Conservation (phyloP, 495 filamentous ascomycete genomes). For the Tuber brumale region DNA sequence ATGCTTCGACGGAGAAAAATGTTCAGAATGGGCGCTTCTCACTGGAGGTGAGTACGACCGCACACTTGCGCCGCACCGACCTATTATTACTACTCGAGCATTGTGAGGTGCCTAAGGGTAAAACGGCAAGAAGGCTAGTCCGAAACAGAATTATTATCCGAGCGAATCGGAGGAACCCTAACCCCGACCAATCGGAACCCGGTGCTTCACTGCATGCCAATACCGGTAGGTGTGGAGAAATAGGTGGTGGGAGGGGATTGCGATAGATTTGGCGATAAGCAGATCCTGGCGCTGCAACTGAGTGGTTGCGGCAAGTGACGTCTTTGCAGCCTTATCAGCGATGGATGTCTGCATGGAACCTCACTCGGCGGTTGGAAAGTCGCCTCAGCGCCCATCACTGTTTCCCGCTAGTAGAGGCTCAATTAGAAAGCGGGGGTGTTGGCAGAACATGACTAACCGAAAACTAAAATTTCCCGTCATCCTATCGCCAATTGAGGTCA, state of each 20-base stretch:
- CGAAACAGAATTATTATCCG: neutral
- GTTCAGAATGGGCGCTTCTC: neutral
- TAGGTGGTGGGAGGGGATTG: neutral
- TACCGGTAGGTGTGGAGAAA: neutral
- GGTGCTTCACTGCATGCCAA: neutral
- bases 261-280: neutral
- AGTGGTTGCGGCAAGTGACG: neutral
- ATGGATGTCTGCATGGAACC: neutral
- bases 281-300: neutral
- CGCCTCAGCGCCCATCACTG: neutral
- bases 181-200: neutral
- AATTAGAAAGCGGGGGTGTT: neutral
- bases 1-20: neutral
- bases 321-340: neutral
- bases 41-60: neutral
- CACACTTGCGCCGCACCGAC: neutral
- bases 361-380: neutral
- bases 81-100: no score
- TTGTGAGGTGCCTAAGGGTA: neutral
- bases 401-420: neutral
- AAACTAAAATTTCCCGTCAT: neutral
- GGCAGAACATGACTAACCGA: neutral
- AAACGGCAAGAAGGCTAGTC: neutral
- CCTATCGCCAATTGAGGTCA: neutral
- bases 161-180: neutral